These are phyloP conservation scores for Talaromyces wortmannii DNA, from an alignment of 495 filamentous ascomycete genomes.

Conservation along the genomic window DNA sequence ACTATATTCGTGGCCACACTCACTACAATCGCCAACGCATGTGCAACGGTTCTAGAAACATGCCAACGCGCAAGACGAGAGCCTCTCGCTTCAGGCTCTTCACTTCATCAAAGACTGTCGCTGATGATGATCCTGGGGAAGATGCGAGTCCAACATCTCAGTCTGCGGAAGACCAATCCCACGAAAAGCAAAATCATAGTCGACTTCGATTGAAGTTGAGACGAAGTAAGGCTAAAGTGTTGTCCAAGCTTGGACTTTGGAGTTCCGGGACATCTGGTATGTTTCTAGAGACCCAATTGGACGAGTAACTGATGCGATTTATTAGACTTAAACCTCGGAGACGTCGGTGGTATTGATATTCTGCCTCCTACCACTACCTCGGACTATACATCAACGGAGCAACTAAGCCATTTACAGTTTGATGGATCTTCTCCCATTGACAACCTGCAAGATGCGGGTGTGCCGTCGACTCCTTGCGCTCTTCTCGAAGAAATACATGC, in stretches of 20 bases:
- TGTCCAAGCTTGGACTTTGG: constrained; percentile 28
- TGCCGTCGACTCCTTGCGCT: neutral
- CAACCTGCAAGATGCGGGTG: neutral
- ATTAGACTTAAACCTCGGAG: neutral
- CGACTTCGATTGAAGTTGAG: constrained; percentile 9
- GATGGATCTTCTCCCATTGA: neutral
- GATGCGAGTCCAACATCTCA: neutral
- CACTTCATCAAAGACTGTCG: neutral
- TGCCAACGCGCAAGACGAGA: neutral
- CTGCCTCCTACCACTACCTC: neutral
- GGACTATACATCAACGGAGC: neutral
- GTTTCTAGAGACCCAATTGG: neutral
- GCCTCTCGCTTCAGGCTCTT: neutral
- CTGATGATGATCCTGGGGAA: neutral
- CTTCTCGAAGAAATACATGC: neutral
- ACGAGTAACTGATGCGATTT: neutral
- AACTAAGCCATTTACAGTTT: neutral
- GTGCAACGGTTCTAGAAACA: neutral
- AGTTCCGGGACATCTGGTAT: constrained; percentile 12
- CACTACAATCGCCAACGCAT: neutral
- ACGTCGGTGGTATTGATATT: neutral
- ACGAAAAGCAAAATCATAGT: neutral
- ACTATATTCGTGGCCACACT: neutral
- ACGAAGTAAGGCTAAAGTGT: constrained; percentile 27
- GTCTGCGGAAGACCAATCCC: neutral